These are phyloP conservation scores for Sphaceloma murrayae DNA, from an alignment of 2,329 filamentous ascomycete species.

Conservation along the genomic window DNA sequence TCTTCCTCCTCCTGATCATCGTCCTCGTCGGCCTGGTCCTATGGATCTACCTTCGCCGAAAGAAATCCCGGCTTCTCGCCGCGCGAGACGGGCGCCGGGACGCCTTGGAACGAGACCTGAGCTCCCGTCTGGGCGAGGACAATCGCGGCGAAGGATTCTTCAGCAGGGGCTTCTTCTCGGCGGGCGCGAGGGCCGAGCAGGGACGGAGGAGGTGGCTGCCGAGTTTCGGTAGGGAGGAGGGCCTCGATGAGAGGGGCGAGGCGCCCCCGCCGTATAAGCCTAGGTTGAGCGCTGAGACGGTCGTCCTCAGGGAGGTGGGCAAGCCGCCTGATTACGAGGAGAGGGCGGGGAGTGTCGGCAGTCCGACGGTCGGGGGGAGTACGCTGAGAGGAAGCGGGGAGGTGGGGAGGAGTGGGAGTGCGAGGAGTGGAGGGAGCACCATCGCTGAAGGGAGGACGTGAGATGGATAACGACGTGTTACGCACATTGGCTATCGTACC, in stretches of 20 bases:
- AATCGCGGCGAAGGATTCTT: conserved; percentile 10
- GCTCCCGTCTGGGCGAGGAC: conserved; percentile 16
- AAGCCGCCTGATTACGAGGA: conserved; percentile 37
- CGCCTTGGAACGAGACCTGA: conserved; percentile 31
- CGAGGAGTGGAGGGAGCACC: conserved; percentile 4
- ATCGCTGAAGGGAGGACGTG: neutral
- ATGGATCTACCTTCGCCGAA: conserved; percentile 39
- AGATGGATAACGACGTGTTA: no score
- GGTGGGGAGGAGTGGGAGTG: conserved; percentile 12
- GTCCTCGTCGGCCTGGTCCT: conserved; percentile 37
- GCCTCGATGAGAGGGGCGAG: conserved; percentile 54
- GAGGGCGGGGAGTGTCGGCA: conserved; percentile 8
- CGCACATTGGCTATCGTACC: no score
- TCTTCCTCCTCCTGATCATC: conserved; percentile 47
- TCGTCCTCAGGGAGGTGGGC: conserved; percentile 4
- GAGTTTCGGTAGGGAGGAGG: conserved; percentile 39
- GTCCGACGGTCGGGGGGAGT: conserved; percentile 7
- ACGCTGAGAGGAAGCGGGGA: conserved; percentile 7
- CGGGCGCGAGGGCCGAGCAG: no score
- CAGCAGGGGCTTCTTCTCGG: no score
- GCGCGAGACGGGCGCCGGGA: conserved; percentile 24
- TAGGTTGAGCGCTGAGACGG: conserved; percentile 24
- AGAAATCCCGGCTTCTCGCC: conserved; percentile 24
- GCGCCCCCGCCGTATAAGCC: conserved; percentile 53
- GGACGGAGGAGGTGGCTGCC: conserved; percentile 19